These are phyloP conservation scores for Ophiostoma populinum DNA, from an alignment of 2,329 filamentous ascomycete genomes.

Conservation along the genomic window DNA sequence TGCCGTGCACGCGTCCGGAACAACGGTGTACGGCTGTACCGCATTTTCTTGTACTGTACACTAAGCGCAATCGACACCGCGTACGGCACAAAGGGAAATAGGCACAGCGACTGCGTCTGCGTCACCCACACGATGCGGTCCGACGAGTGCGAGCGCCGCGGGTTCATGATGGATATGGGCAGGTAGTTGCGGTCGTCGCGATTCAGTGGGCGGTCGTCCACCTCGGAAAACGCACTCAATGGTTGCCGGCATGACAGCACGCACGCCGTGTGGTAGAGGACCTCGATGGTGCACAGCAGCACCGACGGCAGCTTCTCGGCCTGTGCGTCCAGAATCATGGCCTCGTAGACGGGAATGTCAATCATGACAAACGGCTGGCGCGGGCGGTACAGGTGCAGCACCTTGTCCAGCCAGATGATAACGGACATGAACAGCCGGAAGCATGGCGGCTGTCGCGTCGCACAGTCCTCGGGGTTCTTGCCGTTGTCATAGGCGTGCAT, in stretches of 20 bases:
- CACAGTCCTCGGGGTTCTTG: slow-evolving; percentile 31
- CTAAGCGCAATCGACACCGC: slow-evolving; percentile 43
- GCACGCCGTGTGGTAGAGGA: slow-evolving; percentile 46
- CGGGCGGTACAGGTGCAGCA: slow-evolving; percentile 43
- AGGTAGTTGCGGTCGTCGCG: slow-evolving; percentile 21
- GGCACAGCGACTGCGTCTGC: slow-evolving; percentile 30
- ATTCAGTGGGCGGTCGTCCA: slow-evolving; percentile 15
- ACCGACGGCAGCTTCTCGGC: slow-evolving; percentile 30
- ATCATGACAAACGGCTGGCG: slow-evolving; percentile 29
- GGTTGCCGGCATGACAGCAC: slow-evolving; percentile 43
- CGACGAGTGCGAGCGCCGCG: slow-evolving; percentile 37
- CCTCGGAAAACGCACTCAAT: slow-evolving; percentile 16
- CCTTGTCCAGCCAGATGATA: slow-evolving; percentile 36
- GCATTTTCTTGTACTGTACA: slow-evolving; percentile 46
- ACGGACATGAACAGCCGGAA: slow-evolving; percentile 41
- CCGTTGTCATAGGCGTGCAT: slow-evolving; percentile 45
- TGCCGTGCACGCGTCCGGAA: slow-evolving; percentile 37
- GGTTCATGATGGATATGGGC: slow-evolving; percentile 32
- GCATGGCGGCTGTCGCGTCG: slow-evolving; percentile 31
- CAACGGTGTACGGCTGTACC: slow-evolving; percentile 40
- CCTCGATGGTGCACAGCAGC: slow-evolving; percentile 39
- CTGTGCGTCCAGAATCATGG: slow-evolving; percentile 36
- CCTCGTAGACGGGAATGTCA: slow-evolving; percentile 38
- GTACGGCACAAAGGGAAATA: slow-evolving; percentile 43
- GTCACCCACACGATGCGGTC: slow-evolving; percentile 40